phyloP scores from a whole-genome alignment of 495 filamentous ascomycete species.

The Penicillium bialowiezense region DNA sequence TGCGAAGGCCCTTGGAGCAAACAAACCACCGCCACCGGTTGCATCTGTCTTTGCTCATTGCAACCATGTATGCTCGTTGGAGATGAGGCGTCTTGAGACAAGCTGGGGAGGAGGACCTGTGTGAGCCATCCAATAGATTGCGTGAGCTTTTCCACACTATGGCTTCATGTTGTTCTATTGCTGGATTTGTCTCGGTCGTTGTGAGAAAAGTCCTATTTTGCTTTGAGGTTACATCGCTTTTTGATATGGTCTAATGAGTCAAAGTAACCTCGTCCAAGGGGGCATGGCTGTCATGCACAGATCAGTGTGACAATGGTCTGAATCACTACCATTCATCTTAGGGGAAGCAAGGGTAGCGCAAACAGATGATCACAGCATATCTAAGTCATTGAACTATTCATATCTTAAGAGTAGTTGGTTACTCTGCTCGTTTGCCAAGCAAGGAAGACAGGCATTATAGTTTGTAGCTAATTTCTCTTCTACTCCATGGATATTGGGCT shows the following conservation, averaged over 20 bases:
- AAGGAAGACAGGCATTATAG: no score
- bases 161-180: background rate
- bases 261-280: background rate
- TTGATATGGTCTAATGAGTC: background rate
- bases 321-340: background rate
- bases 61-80: background rate
- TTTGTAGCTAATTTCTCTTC: no score
- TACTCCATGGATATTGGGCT: no score
- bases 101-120: background rate
- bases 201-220: background rate
- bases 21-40: background rate
- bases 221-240: conserved; percentile 20
- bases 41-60: background rate
- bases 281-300: background rate
- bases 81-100: background rate
- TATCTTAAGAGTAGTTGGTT: background rate
- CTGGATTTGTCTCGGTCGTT: conserved; percentile 15
- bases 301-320: conserved; percentile 3
- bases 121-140: background rate
- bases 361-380: background rate
- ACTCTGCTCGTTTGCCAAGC: no score
- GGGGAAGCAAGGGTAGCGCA: conserved; percentile 1
- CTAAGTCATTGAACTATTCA: background rate
- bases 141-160: background rate
- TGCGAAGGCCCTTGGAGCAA: background rate